A percentile compares a stretch with the other conserved stretches of the same genome.
Conservation (phyloP, 2,329 filamentous ascomycete genomes). For the Geoglossum cookeanum region DNA sequence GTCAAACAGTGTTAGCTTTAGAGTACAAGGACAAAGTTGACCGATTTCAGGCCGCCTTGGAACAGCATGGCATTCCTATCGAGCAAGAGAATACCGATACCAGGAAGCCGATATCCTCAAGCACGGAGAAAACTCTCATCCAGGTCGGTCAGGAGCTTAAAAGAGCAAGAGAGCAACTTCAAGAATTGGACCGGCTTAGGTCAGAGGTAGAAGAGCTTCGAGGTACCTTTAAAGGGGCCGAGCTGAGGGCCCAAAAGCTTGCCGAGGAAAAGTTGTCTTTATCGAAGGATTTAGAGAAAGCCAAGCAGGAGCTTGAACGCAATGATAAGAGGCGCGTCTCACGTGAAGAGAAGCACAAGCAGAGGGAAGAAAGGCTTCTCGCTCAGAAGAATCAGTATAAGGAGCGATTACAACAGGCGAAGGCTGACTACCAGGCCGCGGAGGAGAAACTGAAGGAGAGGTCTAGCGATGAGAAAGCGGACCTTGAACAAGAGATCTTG, state of each 20-base stretch:
- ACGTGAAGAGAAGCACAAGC: slow-evolving; percentile 2
- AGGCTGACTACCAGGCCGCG: neutral
- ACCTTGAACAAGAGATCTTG: slow-evolving; percentile 12
- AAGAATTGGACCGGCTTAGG: slow-evolving; percentile 31
- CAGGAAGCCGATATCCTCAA: slow-evolving; percentile 26
- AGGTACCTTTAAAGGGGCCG: slow-evolving; percentile 28
- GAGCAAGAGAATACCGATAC: slow-evolving; percentile 19
- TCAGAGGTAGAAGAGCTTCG: slow-evolving; percentile 35
- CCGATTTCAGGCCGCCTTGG: slow-evolving; percentile 35
- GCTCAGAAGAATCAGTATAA: slow-evolving; percentile 2
- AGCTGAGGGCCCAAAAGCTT: slow-evolving; percentile 24
- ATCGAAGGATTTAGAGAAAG: slow-evolving; percentile 15
- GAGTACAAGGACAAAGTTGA: slow-evolving; percentile 41
- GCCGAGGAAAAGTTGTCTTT: slow-evolving; percentile 17
- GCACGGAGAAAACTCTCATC: slow-evolving; percentile 31
- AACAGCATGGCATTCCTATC: slow-evolving; percentile 17
- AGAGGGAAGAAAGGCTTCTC: neutral
- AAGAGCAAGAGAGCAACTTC: slow-evolving; percentile 33
- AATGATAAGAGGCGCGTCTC: neutral
- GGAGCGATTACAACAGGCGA: neutral
- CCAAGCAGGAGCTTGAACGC: slow-evolving; percentile 6
- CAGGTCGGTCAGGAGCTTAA: slow-evolving; percentile 36
- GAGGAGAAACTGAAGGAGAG: slow-evolving; percentile 7
- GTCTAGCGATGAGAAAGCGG: slow-evolving; percentile 10
- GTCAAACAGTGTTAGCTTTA: slow-evolving; percentile 36